A percentile compares a stretch with the other conserved stretches of the same genome.
phyloP scores from a whole-genome alignment of 352 stramenopile genomes.

The Phytophthora multivora region DNA sequence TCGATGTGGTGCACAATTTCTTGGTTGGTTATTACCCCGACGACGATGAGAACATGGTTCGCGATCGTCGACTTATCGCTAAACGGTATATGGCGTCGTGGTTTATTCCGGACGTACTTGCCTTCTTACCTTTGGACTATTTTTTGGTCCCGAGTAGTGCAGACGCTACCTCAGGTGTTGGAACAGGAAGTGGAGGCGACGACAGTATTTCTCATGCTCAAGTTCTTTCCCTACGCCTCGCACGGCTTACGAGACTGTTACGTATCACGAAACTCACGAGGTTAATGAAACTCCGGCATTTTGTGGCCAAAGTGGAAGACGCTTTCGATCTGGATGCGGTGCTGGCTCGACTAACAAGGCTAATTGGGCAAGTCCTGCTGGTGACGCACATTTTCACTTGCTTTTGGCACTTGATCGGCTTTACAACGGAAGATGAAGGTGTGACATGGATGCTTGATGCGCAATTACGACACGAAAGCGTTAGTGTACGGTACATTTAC shows the following conservation, averaged over 20 bases:
- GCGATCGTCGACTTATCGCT: constrained; percentile 47
- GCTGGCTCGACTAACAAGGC: constrained; percentile 57
- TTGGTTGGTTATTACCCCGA: constrained; percentile 67
- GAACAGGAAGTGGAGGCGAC: neutral
- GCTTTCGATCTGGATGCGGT: constrained; percentile 68
- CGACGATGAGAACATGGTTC: constrained; percentile 69
- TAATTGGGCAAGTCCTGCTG: constrained; percentile 73
- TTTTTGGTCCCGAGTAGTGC: constrained; percentile 29
- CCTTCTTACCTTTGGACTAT: constrained; percentile 58
- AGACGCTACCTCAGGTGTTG: neutral
- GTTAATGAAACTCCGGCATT: constrained; percentile 71
- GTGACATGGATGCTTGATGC: constrained; percentile 47
- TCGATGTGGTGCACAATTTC: constrained; percentile 76
- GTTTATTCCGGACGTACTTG: constrained; percentile 62
- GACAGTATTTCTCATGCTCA: constrained; percentile 38
- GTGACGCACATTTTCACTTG: constrained; percentile 77
- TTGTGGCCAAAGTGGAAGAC: constrained; percentile 77
- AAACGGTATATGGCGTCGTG: constrained; percentile 60
- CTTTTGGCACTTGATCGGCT: constrained; percentile 79
- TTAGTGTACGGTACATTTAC: constrained; percentile 68
- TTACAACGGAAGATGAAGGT: constrained; percentile 36
- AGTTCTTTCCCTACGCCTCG: constrained; percentile 69
- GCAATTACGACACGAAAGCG: constrained; percentile 28
- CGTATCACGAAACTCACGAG: constrained; percentile 75
- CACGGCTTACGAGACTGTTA: constrained; percentile 63